A percentile compares a stretch with the other conserved stretches of the same genome.
phyloP scores from a whole-genome alignment of 2,329 filamentous ascomycete genomes.

The Cercospora sesami region DNA sequence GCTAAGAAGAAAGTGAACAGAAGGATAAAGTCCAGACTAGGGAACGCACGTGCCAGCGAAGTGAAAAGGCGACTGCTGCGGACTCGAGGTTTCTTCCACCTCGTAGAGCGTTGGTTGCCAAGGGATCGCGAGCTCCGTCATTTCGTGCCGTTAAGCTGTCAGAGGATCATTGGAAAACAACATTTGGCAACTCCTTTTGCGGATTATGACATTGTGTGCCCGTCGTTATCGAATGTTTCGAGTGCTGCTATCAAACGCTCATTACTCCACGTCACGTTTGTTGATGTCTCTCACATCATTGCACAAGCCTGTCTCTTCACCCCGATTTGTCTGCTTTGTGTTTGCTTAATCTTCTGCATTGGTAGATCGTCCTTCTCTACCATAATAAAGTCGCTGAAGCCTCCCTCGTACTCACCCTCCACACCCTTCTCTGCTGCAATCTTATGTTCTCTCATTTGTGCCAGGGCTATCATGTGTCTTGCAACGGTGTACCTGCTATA shows the following conservation, averaged over 20 bases:
- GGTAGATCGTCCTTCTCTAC: not conserved
- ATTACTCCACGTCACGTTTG: not conserved
- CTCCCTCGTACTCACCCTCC: not conserved
- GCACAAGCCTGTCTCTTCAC: not conserved
- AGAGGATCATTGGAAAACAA: no score
- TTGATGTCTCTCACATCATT: not conserved
- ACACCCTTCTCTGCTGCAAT: not conserved
- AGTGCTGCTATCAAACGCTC: not conserved
- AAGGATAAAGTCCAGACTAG: not conserved
- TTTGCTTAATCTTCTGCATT: rapidly evolving
- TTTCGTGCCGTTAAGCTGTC: not conserved
- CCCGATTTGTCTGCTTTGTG: not conserved
- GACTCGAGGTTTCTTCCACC: not conserved
- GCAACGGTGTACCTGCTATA: not conserved
- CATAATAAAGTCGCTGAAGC: not conserved
- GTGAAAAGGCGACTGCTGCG: not conserved
- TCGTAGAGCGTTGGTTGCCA: not conserved
- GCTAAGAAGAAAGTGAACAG: not conserved
- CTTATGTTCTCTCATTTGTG: not conserved
- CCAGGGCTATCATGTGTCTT: not conserved
- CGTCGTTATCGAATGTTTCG: not conserved
- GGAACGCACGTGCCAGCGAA: not conserved
- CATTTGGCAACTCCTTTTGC: no score
- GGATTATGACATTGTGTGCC: no score
- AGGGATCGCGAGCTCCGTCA: not conserved